Evolutionary conservation across 2,329 filamentous ascomycete genomes (phyloP).

Genomic region (Magnaporthiopsis poae): DNA sequence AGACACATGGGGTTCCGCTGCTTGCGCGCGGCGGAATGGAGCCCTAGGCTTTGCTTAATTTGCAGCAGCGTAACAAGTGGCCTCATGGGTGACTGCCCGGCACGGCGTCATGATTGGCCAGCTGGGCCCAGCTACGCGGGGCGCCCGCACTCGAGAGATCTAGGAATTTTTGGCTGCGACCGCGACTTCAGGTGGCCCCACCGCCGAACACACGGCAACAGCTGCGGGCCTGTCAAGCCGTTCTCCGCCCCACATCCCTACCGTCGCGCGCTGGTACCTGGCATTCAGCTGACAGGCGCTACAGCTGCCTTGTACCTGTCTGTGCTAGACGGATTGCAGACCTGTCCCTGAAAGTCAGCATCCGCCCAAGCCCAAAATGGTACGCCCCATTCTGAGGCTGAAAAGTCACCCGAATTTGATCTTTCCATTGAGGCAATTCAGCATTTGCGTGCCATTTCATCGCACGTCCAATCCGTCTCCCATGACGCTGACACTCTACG

Average conservation of each 20-base stretch:
- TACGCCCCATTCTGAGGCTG: background rate
- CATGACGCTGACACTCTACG: background rate
- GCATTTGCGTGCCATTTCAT: background rate
- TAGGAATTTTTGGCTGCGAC: background rate
- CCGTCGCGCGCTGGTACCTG: background rate
- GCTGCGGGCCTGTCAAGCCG: background rate
- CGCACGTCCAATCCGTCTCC: background rate
- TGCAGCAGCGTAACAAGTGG: constrained; percentile 2
- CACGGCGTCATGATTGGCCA: background rate
- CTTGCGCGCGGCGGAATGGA: background rate
- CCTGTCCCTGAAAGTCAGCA: background rate
- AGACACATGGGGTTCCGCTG: background rate
- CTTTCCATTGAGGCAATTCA: background rate
- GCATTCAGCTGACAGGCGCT: background rate
- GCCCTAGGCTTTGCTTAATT: background rate
- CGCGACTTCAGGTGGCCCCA: background rate
- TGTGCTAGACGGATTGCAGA: background rate
- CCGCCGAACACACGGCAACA: background rate
- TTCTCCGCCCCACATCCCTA: background rate
- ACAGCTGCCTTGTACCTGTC: background rate
- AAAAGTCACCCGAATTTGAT: background rate
- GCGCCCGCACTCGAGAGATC: background rate
- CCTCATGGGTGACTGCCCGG: background rate
- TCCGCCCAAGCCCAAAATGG: background rate
- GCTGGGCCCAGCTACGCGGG: background rate